Percentiles rank a stretch among this genome's conserved stretches.
phyloP scores from a whole-genome alignment of 2,329 filamentous ascomycete species.

The Chrysosphaeria jannelii region DNA sequence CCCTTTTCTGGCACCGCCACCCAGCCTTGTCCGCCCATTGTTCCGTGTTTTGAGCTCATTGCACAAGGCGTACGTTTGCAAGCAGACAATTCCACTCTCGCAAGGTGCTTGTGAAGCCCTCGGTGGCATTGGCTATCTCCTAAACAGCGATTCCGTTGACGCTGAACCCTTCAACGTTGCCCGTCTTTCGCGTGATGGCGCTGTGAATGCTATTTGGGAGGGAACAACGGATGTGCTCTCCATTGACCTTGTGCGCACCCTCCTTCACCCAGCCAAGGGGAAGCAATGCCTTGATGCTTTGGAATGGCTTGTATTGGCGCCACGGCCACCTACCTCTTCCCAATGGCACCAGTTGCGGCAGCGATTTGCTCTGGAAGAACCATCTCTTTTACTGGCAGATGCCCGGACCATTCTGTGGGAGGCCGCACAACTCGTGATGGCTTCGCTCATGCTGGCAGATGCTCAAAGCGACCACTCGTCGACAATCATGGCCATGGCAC shows the following conservation, averaged over 20 bases:
- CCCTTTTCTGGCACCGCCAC: slow-evolving; percentile 4
- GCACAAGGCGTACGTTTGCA: slow-evolving; percentile 26
- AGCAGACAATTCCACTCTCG: slow-evolving; percentile 16
- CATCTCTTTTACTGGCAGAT: slow-evolving; percentile 13
- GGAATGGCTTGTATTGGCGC: slow-evolving; percentile 14
- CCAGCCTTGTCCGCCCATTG: slow-evolving; percentile 11
- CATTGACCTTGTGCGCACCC: slow-evolving; percentile 15
- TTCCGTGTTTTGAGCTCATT: slow-evolving; percentile 27
- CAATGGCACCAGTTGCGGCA: not conserved
- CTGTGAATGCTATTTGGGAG: slow-evolving; percentile 28
- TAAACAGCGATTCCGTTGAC: slow-evolving; percentile 26
- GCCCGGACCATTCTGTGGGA: slow-evolving; percentile 15
- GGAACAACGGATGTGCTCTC: slow-evolving; percentile 43
- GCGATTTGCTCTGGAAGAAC: not conserved
- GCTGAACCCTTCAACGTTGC: slow-evolving; percentile 36
- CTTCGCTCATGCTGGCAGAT: slow-evolving; percentile 14
- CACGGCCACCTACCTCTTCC: too few species aligned
- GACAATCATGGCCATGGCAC: too few species aligned
- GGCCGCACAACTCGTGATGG: slow-evolving; percentile 14
- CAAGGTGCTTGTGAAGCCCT: slow-evolving; percentile 25
- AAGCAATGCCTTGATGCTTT: slow-evolving; percentile 12
- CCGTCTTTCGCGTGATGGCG: slow-evolving; percentile 31
- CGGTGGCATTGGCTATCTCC: slow-evolving; percentile 34
- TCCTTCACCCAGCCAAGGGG: slow-evolving; percentile 15
- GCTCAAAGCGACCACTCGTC: slow-evolving; percentile 9